Conservation (phyloP, 768 basidiomycete genomes). For the Lactarius tabidus region DNA sequence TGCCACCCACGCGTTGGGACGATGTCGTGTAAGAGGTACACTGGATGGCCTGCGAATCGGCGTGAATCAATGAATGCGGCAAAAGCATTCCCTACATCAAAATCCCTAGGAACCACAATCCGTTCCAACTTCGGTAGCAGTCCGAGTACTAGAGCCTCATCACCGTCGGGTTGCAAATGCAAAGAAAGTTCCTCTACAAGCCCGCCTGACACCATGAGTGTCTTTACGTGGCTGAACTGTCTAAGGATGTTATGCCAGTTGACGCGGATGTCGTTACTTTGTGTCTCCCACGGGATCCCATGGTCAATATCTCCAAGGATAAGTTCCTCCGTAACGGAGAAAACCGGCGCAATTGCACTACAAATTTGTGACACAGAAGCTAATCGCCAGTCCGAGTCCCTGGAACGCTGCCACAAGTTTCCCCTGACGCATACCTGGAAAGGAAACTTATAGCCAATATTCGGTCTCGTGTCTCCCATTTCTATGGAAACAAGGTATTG, state of each 20-base stretch:
- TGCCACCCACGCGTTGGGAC: not conserved
- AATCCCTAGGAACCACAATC: not conserved
- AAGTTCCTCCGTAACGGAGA: not conserved
- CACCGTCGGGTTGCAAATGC: not conserved
- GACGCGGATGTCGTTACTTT: not conserved
- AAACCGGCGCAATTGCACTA: not conserved
- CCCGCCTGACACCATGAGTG: not conserved
- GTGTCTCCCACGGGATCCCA: not conserved
- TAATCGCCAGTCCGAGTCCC: conserved; percentile 3
- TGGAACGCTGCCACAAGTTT: too few species aligned
- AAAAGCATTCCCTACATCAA: not conserved
- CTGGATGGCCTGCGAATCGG: not conserved
- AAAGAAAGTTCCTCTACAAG: not conserved
- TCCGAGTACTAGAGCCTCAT: not conserved
- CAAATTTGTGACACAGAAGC: not conserved
- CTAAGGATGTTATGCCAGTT: not conserved
- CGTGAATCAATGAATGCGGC: not conserved
- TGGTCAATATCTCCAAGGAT: not conserved
- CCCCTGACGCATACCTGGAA: not conserved
- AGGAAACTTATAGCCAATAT: not conserved
- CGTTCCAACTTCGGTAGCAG: not conserved
- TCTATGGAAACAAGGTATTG: not conserved
- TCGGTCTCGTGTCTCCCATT: not conserved
- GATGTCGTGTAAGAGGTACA: too few species aligned
- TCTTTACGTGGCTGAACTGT: not conserved